Base-by-base conservation (phyloP, 139 green algal genomes). In the Gonium pectorale region DNA sequence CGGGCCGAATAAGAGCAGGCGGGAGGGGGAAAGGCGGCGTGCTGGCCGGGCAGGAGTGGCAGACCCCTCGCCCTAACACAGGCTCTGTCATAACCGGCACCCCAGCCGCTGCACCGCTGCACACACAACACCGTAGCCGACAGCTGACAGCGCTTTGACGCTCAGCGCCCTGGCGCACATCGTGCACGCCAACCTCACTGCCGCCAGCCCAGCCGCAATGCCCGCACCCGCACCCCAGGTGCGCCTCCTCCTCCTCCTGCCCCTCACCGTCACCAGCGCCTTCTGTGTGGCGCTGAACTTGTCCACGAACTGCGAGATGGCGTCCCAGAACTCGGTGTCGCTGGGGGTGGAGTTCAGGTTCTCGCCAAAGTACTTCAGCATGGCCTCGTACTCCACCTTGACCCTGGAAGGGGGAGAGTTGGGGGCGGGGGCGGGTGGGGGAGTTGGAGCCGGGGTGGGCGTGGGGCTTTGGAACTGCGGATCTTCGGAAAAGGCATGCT, bases 341-440 rank as follows among this genome's bases (percentile, higher is more conserved):
- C 31, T 69, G 56, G 67, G 52, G 5, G 80, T 88, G 49, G 79
- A 88, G 66, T 91, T 89, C 31, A 78, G 37, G 33, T 83, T 91
- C 80, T 91, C 88, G 9, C 88, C 88, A 46, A 72, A 89, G 73
- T 82, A 91, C n/a, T 68, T 81, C n/a, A 91, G 84, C 73, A 91
- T 19, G 11, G 37, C 27, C 41, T 85, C 82, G 59, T 88, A 91
- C 46, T 70, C 13, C 2, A 29, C 19, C 46, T 81, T 80, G 19
- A 64, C 43, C 64, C 64, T 85, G 74, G 5, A 27, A 22, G 24
- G 13, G 67, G 46, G 27, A 11, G 26, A 2, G 40, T 21, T 41
- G n/a, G n/a, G 19, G 22, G 22, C 19, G 56, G 56, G 56, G 56
- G 56, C 19, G 15, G 56, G n/a, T 5, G 11, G 41, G n/a, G 8